Base-by-base conservation (phyloP, 495 filamentous ascomycete species). In the Diplogelasinospora grovesii region DNA sequence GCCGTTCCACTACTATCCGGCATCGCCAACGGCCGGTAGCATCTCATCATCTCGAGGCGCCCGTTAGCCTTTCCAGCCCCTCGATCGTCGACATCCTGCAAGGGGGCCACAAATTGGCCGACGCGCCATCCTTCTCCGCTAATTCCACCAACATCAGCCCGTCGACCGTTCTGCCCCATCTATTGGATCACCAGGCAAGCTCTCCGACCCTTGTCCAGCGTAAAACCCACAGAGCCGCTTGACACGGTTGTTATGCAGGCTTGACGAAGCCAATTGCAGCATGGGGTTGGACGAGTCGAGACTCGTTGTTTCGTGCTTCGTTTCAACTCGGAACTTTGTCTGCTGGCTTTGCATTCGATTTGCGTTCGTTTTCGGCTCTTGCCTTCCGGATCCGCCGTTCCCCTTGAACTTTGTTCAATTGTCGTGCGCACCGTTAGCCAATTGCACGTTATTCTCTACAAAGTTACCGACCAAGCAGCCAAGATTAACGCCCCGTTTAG, bases 161-260 rank as follows among this genome's bases (percentile, higher is more conserved):
- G 49, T 37, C 41, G 31, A 46, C 36, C 30, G 45, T 53, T 35
- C 42, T 41, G 31, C 25, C 44, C 51, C 48, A 36, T 48, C 46
- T 36, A 57, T 57, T 55, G 57, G 57, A 49, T 39, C 36, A 39
- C 29, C 36, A 15, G 24, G 22, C 20, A 22, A 28, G 30, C 25
- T 32, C 13, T 24, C 37, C 8, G 34, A 51, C 45, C 57, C 57
- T 49, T 58, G 57, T 58, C 52, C 52, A 60, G 54, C 57, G 50
- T 47, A 58, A 58, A 52, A 25, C 34, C 39, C 49, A 27, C 41
- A 41, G 52, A 55, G 54, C 56, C 53, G 48, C 54, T 24, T 46
- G 31, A 49, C 41, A 36, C 25, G 32, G 22, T 33, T 18, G 20
- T 16, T 14, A 45, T 46, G 42, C 43, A 39, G 26, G 36, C 43